Percentiles rank a stretch among this genome's conserved stretches.
phyloP scores from a whole-genome alignment of 257 asterid species.

The Penstemon barbatus region DNA sequence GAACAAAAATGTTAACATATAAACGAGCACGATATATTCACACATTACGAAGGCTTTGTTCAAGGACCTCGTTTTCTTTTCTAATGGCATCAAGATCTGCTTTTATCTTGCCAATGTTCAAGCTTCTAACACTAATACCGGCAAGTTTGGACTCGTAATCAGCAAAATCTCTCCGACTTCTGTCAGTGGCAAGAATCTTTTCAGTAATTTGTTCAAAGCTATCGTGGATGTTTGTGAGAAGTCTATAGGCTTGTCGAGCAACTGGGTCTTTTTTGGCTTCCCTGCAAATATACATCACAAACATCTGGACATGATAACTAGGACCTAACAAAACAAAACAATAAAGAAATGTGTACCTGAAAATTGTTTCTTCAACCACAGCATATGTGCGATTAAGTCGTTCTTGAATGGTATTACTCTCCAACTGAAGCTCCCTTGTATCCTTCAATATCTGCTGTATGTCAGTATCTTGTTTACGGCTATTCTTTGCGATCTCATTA shows the following conservation, averaged over 20 bases:
- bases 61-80: slow-evolving; percentile 70
- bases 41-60: slow-evolving; percentile 30
- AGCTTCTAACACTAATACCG: slow-evolving; percentile 42
- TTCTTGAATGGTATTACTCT: slow-evolving; percentile 76
- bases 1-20: too few species aligned
- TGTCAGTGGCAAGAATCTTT: slow-evolving; percentile 54
- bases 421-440: slow-evolving; percentile 85
- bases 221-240: slow-evolving; percentile 61
- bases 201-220: slow-evolving; percentile 70
- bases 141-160: slow-evolving; percentile 74
- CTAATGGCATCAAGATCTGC: slow-evolving; percentile 65
- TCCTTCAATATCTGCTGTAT: slow-evolving; percentile 66
- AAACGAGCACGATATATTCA: slow-evolving; percentile 10
- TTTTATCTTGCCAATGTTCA: slow-evolving; percentile 59
- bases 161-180: slow-evolving; percentile 58
- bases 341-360: slow-evolving; percentile 47
- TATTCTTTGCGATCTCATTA: slow-evolving; percentile 80
- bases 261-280: slow-evolving; percentile 73
- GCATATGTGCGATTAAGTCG: slow-evolving; percentile 75
- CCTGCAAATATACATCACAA: slow-evolving; percentile 37
- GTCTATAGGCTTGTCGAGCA: slow-evolving; percentile 66
- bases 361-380: slow-evolving; percentile 63
- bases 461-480: slow-evolving; percentile 78
- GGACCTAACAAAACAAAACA: neutral
- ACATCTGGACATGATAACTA: neutral